Conservation (phyloP, 2,329 filamentous ascomycete genomes). For the Clarireedia paspali region DNA sequence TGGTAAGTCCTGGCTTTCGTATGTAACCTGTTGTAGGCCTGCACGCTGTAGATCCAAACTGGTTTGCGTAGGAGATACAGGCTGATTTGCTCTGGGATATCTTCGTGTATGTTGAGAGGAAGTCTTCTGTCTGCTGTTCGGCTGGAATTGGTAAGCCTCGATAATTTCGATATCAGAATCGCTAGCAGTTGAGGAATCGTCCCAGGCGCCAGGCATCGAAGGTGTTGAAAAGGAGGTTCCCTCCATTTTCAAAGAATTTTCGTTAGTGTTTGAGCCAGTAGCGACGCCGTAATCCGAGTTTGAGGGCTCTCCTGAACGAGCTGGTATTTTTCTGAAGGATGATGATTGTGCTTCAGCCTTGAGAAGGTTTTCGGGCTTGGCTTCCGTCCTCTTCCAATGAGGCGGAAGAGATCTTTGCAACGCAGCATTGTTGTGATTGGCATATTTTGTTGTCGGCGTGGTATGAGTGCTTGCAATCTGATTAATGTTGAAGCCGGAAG, state of each 20-base stretch:
- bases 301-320: background rate
- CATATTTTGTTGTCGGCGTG: background rate
- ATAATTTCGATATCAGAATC: slow-evolving; percentile 29
- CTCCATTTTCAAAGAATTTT: background rate
- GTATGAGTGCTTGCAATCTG: background rate
- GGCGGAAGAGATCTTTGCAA: background rate
- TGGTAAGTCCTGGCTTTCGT: slow-evolving; percentile 24
- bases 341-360: background rate
- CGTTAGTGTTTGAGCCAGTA: background rate
- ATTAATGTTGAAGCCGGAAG: slow-evolving; percentile 6
- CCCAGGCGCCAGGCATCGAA: slow-evolving; percentile 17
- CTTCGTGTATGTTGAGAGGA: background rate
- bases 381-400: background rate
- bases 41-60: background rate
- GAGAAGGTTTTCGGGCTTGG: background rate
- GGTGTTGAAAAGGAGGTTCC: slow-evolving; percentile 2
- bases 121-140: slow-evolving; percentile 18
- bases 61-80: background rate
- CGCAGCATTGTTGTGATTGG: background rate
- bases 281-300: background rate
- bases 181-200: slow-evolving; percentile 17
- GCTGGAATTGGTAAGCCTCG: slow-evolving; percentile 20
- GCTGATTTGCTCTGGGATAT: background rate
- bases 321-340: background rate
- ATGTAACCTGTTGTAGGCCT: slow-evolving; percentile 13